Evolutionary conservation across 305 asterid genomes (phyloP).

Genomic region (Nicotiana rustica): DNA sequence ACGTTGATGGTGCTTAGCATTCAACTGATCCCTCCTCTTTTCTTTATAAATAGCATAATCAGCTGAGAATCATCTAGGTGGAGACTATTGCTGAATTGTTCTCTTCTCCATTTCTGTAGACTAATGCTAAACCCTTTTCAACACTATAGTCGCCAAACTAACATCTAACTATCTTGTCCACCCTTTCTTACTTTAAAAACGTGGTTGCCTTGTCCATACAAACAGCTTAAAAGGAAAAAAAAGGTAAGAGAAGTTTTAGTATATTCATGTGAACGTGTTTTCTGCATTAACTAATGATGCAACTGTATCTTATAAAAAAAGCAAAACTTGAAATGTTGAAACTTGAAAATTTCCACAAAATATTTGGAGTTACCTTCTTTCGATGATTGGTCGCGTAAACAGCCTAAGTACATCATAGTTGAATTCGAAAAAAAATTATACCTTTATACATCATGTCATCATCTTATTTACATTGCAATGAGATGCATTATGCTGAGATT

Average conservation of each 20-base stretch:
- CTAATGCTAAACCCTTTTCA: constrained; percentile 20
- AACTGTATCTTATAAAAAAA: background rate
- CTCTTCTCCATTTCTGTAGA: constrained; percentile 10
- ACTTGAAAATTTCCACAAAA: constrained; percentile 4
- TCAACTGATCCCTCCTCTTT: background rate
- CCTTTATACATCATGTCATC: background rate
- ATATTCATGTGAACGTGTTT: background rate
- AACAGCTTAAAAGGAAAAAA: constrained; percentile 5
- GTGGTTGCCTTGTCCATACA: background rate
- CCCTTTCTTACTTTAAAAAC: no score
- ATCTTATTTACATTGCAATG: constrained; percentile 26
- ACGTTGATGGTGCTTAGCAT: background rate
- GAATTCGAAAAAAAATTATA: background rate
- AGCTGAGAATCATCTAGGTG: constrained; percentile 22
- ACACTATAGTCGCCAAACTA: constrained; percentile 1
- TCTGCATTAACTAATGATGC: constrained; percentile 1
- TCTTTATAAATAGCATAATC: constrained; percentile 24
- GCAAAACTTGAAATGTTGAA: background rate
- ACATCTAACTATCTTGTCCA: background rate
- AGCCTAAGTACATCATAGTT: constrained; percentile 26
- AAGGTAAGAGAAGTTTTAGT: background rate
- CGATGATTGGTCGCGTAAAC: background rate
- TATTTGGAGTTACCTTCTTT: constrained; percentile 1
- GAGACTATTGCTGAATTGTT: background rate
- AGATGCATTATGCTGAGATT: background rate